Evolutionary conservation across 306 rosid genomes (phyloP), one percentile per base, ranked within the genome.

Genomic region (Vicia sativa): DNA sequence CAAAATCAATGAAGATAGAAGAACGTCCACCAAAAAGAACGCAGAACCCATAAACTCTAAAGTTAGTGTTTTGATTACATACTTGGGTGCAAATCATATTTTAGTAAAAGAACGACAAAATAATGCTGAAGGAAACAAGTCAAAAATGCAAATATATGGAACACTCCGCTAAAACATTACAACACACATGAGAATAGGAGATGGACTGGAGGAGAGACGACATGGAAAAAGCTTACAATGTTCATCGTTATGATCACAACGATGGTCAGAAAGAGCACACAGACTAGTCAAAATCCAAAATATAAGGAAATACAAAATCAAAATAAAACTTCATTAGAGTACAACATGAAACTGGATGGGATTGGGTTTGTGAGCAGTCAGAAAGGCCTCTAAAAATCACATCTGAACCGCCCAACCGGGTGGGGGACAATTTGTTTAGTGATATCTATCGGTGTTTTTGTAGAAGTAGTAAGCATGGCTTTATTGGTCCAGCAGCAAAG

Each of bases 401-500:
- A 34, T 34, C 38, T 34, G 38, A 9, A 34, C 38, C 38, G 38
- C 38, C 38, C 38, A 34, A 34, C 38, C 38, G 38, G 18, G 62
- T 13, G 37, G 62, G 38, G 38, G 62, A 7, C 79, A 12, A 26
- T 13, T 55, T 55, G 46, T 70, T 70, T 25, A 28, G 43, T 45
- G 74, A 50, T 65, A 58, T 70, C 75, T 19, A 65, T 71, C 72
- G 57, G 38, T 21, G 77, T 73, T 74, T 77, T 74, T 59, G 85
- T 45, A 53, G 81, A 67, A 31, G 81, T 53, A 67, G 56, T 43
- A 55, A 55, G 38, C 61, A 75, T 12, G 77, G 54, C 80, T 55
- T 78, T 77, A 61, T 70, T 73, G 74, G 80, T 75, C 67, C 84
- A 70, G 78, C 79, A 70, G 81, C 45, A 70, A 70, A 46, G 65